A percentile compares a stretch with the other conserved stretches of the same genome.
phyloP scores from a whole-genome alignment of 495 filamentous ascomycete genomes.

The Margaritispora aquatica region DNA sequence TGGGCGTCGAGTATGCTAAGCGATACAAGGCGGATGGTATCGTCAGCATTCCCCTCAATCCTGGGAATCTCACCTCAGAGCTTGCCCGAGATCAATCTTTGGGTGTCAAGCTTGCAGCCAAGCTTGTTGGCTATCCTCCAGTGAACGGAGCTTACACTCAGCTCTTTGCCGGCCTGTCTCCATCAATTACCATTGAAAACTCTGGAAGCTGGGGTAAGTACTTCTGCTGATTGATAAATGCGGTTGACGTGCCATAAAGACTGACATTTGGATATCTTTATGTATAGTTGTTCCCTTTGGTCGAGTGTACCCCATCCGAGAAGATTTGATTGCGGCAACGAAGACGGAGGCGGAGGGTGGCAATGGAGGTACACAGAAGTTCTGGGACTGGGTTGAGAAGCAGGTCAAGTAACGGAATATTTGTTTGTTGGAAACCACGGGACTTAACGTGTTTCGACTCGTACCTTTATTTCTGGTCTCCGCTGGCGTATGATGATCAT shows the following conservation, averaged over 20 bases:
- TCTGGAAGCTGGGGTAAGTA: constrained; percentile 16
- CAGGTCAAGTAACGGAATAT: too few relatives aligned
- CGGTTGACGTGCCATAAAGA: too few relatives aligned
- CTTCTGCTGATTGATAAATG: background rate
- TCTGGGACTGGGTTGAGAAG: constrained; percentile 37
- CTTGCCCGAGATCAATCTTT: constrained; percentile 38
- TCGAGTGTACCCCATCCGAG: constrained; percentile 24
- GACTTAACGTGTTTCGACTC: too few relatives aligned
- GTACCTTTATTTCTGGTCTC: too few relatives aligned
- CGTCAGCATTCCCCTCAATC: constrained; percentile 31
- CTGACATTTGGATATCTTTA: too few relatives aligned
- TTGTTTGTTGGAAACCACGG: too few relatives aligned
- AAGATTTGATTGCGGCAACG: constrained; percentile 30
- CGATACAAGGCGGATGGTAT: constrained; percentile 24
- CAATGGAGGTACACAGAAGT: constrained; percentile 31
- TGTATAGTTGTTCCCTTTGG: constrained; percentile 34
- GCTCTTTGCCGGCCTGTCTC: constrained; percentile 34
- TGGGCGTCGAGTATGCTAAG: constrained; percentile 28
- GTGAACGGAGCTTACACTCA: constrained; percentile 38
- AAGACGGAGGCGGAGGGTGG: too few relatives aligned
- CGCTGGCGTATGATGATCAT: too few relatives aligned
- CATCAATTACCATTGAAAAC: constrained; percentile 24
- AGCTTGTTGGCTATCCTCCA: constrained; percentile 1
- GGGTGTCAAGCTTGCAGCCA: too few relatives aligned
- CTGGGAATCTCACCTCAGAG: constrained; percentile 36